A percentile compares a stretch with the other conserved stretches of the same genome.
Evolutionary conservation across 306 rosid genomes (phyloP).

Genomic region (Dryas alaskensis): DNA sequence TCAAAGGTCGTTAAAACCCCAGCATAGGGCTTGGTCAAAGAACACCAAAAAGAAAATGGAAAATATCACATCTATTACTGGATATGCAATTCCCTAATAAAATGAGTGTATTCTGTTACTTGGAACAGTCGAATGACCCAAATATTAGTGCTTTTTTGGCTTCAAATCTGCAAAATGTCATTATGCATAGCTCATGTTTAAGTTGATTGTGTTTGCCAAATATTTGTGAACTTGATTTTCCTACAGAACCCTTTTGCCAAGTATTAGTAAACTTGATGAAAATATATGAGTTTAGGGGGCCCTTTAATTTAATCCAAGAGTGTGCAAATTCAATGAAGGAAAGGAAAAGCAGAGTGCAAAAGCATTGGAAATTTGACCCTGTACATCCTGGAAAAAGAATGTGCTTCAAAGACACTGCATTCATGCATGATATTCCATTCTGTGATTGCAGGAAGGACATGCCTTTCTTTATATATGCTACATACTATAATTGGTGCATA

Average conservation of each 20-base stretch:
- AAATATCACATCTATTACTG: neutral
- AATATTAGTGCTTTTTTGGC: too few species aligned
- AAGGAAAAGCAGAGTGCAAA: neutral
- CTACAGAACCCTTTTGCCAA: too few species aligned
- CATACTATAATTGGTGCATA: neutral
- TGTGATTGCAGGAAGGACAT: neutral
- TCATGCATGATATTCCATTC: neutral
- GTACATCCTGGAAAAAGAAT: neutral
- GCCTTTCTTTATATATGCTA: neutral
- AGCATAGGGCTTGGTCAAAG: neutral
- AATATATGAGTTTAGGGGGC: neutral
- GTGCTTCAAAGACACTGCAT: conserved; percentile 2
- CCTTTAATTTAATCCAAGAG: too few species aligned
- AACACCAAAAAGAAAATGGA: neutral
- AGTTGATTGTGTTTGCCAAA: neutral
- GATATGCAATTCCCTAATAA: neutral
- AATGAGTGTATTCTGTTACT: neutral
- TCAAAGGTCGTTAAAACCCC: neutral
- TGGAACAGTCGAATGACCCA: conserved; percentile 6
- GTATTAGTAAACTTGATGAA: neutral
- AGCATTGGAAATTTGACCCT: neutral
- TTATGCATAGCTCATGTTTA: neutral
- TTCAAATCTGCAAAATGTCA: neutral
- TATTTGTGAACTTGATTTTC: neutral
- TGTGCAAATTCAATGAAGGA: neutral